Evolutionary conservation across 352 stramenopile species (phyloP).

Genomic region (Phytophthora citricola): DNA sequence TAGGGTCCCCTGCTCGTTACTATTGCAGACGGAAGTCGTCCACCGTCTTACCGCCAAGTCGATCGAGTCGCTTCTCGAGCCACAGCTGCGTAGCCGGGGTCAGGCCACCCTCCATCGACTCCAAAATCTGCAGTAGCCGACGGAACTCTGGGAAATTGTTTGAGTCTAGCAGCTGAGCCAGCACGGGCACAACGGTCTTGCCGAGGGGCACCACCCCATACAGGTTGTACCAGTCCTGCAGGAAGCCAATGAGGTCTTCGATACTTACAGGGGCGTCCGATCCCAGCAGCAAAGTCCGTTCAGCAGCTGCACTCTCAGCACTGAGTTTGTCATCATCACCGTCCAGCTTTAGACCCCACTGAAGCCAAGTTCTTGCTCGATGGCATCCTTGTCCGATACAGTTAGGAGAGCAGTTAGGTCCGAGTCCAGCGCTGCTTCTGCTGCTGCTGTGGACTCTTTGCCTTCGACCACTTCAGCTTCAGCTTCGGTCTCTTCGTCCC

Average conservation of each 20-base stretch:
- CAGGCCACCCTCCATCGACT: constrained; percentile 76
- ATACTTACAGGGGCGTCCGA: constrained; percentile 52
- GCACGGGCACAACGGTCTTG: constrained; percentile 80
- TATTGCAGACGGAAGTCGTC: constrained; percentile 64
- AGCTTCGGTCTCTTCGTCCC: constrained; percentile 1
- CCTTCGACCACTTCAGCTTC: constrained; percentile 23
- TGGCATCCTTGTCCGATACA: constrained; percentile 48
- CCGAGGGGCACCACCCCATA: constrained; percentile 66
- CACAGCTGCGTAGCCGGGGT: constrained; percentile 71
- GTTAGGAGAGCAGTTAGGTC: constrained; percentile 45
- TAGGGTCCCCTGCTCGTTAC: constrained; percentile 5
- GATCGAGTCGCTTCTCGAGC: constrained; percentile 73
- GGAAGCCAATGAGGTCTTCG: constrained; percentile 71
- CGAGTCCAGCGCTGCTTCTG: constrained; percentile 35
- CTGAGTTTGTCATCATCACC: constrained; percentile 47
- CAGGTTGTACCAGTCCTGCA: constrained; percentile 90
- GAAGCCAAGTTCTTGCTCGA: constrained; percentile 55
- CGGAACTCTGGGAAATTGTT: constrained; percentile 67
- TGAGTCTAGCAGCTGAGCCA: constrained; percentile 59
- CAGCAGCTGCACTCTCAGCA: constrained; percentile 24
- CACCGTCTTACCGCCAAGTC: constrained; percentile 53
- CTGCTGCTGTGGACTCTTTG: constrained; percentile 14
- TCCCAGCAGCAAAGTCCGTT: constrained; percentile 35
- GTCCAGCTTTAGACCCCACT: constrained; percentile 47
- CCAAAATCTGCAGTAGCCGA: constrained; percentile 78